Percentiles rank a stretch among this genome's conserved stretches.
Evolutionary conservation across 2,329 filamentous ascomycete genomes (phyloP).

Genomic region (Botryotinia narcissicola): DNA sequence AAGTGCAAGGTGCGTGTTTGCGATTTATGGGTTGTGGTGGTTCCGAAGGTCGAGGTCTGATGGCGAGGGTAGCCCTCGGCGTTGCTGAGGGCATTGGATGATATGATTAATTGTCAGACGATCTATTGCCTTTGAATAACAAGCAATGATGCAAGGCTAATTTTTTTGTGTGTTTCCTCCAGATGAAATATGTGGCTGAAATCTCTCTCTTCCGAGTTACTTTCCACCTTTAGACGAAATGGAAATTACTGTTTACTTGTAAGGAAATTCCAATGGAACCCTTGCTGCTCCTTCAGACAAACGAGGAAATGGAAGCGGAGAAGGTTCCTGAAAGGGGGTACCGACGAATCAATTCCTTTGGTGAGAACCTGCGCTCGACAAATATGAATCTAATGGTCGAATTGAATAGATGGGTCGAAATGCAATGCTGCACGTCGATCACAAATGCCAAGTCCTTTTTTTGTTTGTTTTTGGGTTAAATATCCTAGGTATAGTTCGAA

Average conservation of each 20-base stretch:
- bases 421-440: constrained; percentile 12
- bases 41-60: constrained; percentile 31
- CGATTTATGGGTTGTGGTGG: constrained; percentile 28
- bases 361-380: constrained; percentile 1
- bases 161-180: not conserved
- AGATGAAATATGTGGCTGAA: not conserved
- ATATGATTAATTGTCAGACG: not conserved
- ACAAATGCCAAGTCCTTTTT: constrained; percentile 9
- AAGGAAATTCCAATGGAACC: not conserved
- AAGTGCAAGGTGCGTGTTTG: constrained; percentile 35
- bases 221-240: constrained; percentile 4
- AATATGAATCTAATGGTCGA: constrained; percentile 2
- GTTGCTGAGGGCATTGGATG: constrained; percentile 36
- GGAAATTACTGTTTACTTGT: constrained; percentile 15
- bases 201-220: not conserved
- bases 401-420: not conserved
- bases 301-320: constrained; percentile 7
- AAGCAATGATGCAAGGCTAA: not conserved
- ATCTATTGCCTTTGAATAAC: not conserved
- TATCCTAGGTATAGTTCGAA: not conserved
- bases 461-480: not conserved
- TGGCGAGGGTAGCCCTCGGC: constrained; percentile 31
- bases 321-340: not conserved
- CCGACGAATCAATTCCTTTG: not conserved
- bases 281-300: constrained; percentile 1